These are phyloP conservation scores for Cinchona pubescens DNA, from an alignment of 257 asterid genomes.

Conservation along the genomic window DNA sequence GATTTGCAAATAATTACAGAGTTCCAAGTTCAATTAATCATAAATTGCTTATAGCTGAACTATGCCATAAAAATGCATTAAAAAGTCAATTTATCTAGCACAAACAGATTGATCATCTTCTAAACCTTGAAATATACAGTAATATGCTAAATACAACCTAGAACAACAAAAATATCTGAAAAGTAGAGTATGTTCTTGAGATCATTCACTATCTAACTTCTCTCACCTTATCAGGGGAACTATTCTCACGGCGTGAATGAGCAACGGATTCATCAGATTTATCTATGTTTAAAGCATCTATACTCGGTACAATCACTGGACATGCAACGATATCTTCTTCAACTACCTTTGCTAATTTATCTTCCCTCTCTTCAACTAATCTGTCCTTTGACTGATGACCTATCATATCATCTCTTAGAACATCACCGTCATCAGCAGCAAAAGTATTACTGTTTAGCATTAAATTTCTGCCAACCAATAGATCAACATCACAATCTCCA, in stretches of 20 bases:
- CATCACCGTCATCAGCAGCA: constrained; percentile 24
- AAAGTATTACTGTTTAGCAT: constrained; percentile 21
- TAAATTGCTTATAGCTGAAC: neutral
- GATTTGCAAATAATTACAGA: neutral
- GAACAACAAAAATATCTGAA: neutral
- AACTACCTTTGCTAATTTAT: constrained; percentile 19
- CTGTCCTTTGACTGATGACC: constrained; percentile 28
- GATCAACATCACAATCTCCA: constrained; percentile 7
- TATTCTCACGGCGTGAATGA: constrained; percentile 26
- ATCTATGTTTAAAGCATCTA: constrained; percentile 27
- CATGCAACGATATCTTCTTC: constrained; percentile 25
- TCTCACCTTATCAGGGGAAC: constrained; percentile 38
- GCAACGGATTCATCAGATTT: constrained; percentile 26
- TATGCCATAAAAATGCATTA: neutral
- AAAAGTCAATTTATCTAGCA: neutral
- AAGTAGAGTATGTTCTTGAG: neutral
- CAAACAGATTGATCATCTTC: neutral
- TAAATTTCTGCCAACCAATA: constrained; percentile 38
- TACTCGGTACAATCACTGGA: constrained; percentile 21
- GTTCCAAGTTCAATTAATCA: neutral
- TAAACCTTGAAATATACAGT: neutral
- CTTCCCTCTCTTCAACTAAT: constrained; percentile 25
- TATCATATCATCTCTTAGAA: constrained; percentile 29
- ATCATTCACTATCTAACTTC: constrained; percentile 9
- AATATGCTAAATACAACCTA: neutral